A percentile compares a stretch with the other conserved stretches of the same genome.
phyloP scores from a whole-genome alignment of 2,329 filamentous ascomycete species.

The Sporothrix protearum region DNA sequence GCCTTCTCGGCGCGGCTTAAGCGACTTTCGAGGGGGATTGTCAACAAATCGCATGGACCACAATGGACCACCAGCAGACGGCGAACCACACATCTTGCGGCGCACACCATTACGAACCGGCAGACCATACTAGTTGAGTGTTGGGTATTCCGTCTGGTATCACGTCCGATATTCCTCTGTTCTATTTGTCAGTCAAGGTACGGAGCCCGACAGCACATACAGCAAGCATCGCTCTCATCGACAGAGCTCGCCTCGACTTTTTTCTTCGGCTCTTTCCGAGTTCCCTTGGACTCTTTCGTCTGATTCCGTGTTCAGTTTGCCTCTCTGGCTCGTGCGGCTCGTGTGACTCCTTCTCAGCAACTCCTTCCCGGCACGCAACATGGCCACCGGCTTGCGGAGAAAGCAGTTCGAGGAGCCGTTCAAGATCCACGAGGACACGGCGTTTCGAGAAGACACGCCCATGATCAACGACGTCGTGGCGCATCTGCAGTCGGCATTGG shows the following conservation, averaged over 20 bases:
- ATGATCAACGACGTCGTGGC: conserved; percentile 46
- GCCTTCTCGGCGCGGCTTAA: conserved; percentile 16
- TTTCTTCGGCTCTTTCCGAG: neutral
- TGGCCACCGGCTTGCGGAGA: conserved; percentile 30
- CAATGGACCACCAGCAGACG: neutral
- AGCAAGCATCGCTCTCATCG: neutral
- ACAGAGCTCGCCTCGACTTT: neutral
- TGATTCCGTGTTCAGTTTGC: neutral
- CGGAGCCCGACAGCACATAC: neutral
- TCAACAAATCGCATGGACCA: neutral
- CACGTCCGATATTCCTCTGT: neutral
- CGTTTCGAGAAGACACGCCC: conserved; percentile 48
- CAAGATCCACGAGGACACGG: conserved; percentile 49
- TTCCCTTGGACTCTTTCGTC: neutral
- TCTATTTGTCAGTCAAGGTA: neutral
- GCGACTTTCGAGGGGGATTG: neutral
- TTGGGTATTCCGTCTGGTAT: neutral
- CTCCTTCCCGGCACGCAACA: neutral
- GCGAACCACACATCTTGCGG: neutral
- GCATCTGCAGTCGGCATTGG: conserved; percentile 27
- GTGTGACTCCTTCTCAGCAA: no score
- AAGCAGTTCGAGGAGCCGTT: conserved; percentile 40
- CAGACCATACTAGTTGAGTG: neutral
- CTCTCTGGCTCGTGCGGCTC: no score
- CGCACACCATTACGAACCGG: neutral